phyloP scores from a whole-genome alignment of 2,329 filamentous ascomycete genomes.

The Ilyonectria sp. region DNA sequence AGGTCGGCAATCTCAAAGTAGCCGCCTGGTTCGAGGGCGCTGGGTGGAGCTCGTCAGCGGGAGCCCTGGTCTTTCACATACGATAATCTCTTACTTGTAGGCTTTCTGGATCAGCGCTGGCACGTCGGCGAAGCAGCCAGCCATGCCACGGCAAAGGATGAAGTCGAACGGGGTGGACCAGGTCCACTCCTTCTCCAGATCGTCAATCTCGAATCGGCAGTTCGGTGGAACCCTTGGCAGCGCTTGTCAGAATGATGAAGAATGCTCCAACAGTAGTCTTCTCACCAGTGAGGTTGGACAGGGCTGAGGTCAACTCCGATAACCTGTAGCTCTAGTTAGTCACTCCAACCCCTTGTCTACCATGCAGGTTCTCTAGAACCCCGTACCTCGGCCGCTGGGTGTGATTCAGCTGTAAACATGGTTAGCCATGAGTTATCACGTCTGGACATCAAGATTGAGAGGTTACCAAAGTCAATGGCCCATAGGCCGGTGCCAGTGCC shows the following conservation, averaged over 20 bases:
- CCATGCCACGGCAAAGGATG: slow-evolving; percentile 42
- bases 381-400: slow-evolving; percentile 33
- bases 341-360: neutral
- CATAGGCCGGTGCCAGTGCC: slow-evolving; percentile 48
- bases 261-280: neutral
- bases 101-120: slow-evolving; percentile 40
- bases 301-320: slow-evolving; percentile 42
- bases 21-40: slow-evolving; percentile 41
- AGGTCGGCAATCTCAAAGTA: slow-evolving; percentile 45
- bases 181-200: slow-evolving; percentile 46
- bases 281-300: slow-evolving; percentile 37
- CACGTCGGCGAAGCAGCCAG: slow-evolving; percentile 38
- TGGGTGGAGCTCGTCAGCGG: neutral
- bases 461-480: slow-evolving; percentile 45
- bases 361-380: neutral
- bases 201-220: slow-evolving; percentile 44
- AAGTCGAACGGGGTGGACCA: slow-evolving; percentile 44
- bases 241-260: neutral
- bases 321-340: slow-evolving; percentile 22
- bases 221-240: slow-evolving; percentile 40
- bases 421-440: neutral
- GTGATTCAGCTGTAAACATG: slow-evolving; percentile 30
- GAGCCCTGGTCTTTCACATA: no score
- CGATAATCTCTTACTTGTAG: slow-evolving; percentile 34
- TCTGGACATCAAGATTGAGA: neutral